These are phyloP conservation scores for Leccinum proliferum DNA, from an alignment of 1,284 basidiomycete species.

Conservation along the genomic window DNA sequence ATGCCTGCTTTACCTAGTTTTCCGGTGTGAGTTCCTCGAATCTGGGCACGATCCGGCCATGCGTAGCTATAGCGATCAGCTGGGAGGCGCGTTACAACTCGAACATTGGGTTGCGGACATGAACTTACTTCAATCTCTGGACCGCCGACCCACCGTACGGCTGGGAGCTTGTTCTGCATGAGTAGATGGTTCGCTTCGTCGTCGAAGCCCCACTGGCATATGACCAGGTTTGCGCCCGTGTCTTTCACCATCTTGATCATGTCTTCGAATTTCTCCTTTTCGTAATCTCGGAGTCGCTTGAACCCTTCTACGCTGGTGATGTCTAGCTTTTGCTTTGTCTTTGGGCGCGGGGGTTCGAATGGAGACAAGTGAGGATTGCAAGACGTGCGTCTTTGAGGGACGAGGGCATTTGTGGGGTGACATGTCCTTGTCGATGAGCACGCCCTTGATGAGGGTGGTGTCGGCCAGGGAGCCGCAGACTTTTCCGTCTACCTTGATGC, in stretches of 20 bases:
- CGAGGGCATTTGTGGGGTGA: slow-evolving; percentile 96
- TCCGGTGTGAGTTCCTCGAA: slow-evolving; percentile 92
- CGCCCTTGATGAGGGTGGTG: slow-evolving; percentile 89
- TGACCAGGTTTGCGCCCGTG: slow-evolving; percentile 97
- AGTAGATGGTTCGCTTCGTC: slow-evolving; percentile 98
- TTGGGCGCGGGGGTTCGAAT: slow-evolving; percentile 97
- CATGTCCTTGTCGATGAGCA: slow-evolving; percentile 99
- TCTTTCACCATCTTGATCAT: slow-evolving; percentile 99
- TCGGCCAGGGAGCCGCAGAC: slow-evolving; percentile 96
- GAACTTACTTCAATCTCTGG: slow-evolving; percentile 89
- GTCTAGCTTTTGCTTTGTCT: slow-evolving; percentile 99
- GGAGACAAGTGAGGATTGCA: slow-evolving; percentile 97
- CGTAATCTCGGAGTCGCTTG: slow-evolving; percentile 92
- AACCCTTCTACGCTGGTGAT: slow-evolving; percentile 98
- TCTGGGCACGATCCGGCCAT: slow-evolving; percentile 96
- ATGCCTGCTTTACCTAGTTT: slow-evolving; percentile 90
- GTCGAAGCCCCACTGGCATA: slow-evolving; percentile 99
- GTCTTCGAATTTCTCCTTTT: slow-evolving; percentile 92
- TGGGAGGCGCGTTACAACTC: slow-evolving; percentile 27
- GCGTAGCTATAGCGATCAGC: slow-evolving; percentile 98
- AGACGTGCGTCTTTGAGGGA: slow-evolving; percentile 85
- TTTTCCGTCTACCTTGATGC: slow-evolving; percentile 99
- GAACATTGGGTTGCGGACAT: background rate
- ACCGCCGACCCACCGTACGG: slow-evolving; percentile 99
- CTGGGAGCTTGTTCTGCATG: slow-evolving; percentile 96